Evolutionary conservation across 371 early-diverging fungal species (phyloP).

Genomic region (Catenaria anguillulae): DNA sequence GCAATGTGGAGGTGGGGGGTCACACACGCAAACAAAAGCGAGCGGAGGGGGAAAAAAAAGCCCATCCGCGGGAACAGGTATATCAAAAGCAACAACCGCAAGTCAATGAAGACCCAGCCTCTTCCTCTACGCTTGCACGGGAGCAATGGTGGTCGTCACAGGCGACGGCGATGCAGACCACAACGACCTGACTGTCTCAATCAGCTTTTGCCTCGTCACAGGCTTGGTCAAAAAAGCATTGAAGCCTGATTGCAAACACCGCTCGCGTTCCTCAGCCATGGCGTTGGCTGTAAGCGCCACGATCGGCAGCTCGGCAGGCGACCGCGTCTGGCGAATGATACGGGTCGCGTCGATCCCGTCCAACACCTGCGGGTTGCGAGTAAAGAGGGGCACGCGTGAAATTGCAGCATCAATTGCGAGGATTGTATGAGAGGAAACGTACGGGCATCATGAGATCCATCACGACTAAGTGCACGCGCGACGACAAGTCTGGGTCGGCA

Average conservation of each 20-base stretch:
- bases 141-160: no score
- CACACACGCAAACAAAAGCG: no score
- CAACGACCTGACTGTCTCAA: neutral
- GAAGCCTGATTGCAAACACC: slow-evolving; percentile 8
- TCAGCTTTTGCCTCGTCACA: neutral
- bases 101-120: no score
- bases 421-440: neutral
- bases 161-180: no score
- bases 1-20: no score
- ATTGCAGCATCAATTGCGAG: neutral
- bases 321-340: neutral
- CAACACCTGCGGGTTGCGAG: neutral
- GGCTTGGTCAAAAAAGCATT: slow-evolving; percentile 10
- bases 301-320: neutral
- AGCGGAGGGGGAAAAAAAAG: no score
- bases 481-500: neutral
- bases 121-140: no score
- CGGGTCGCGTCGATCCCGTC: slow-evolving; percentile 1
- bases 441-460: slow-evolving; percentile 11
- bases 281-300: slow-evolving; percentile 8
- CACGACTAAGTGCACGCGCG: neutral
- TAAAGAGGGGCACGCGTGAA: neutral
- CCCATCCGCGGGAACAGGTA: no score
- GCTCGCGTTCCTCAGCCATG: neutral
- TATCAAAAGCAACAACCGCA: no score